A percentile compares a stretch with the other conserved stretches of the same genome.
These are phyloP conservation scores for Coix lacrymajobi DNA, from an alignment of 176 grass and related monocot genomes.

Conservation along the genomic window DNA sequence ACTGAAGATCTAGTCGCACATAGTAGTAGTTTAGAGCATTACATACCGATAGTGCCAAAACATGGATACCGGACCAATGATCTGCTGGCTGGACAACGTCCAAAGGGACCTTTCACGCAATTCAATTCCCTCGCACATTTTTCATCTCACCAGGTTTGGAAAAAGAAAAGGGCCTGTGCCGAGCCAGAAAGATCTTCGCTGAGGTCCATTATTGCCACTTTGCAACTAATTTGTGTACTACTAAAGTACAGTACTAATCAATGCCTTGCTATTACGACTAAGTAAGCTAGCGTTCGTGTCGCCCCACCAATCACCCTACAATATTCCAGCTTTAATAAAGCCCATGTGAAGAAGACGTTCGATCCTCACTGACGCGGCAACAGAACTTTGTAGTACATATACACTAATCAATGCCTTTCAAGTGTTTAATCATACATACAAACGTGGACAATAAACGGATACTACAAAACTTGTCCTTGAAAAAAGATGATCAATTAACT, in stretches of 20 bases:
- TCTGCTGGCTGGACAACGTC: neutral
- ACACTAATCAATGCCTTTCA: neutral
- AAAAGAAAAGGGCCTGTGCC: no score
- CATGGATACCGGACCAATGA: neutral
- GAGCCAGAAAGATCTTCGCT: no score
- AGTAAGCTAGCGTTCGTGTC: neutral
- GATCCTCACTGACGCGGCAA: slow-evolving; percentile 4
- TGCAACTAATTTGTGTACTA: neutral
- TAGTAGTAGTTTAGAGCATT: neutral
- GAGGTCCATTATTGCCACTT: no score
- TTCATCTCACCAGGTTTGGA: neutral
- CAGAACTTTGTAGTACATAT: neutral
- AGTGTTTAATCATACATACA: slow-evolving; percentile 6
- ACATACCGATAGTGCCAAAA: slow-evolving; percentile 5
- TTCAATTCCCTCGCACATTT: neutral
- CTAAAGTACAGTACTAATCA: neutral
- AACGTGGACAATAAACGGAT: neutral
- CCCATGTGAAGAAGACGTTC: slow-evolving; percentile 4
- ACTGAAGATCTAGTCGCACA: neutral
- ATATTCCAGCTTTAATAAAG: slow-evolving; percentile 15
- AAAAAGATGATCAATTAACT: neutral
- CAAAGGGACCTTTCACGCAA: neutral
- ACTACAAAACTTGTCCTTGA: neutral
- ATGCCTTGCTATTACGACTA: neutral
- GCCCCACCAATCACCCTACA: neutral